Evolutionary conservation across 164 flowering plant species (phyloP), one percentile per base, ranked within the genome.

Genomic region (Vitis labrusca): DNA sequence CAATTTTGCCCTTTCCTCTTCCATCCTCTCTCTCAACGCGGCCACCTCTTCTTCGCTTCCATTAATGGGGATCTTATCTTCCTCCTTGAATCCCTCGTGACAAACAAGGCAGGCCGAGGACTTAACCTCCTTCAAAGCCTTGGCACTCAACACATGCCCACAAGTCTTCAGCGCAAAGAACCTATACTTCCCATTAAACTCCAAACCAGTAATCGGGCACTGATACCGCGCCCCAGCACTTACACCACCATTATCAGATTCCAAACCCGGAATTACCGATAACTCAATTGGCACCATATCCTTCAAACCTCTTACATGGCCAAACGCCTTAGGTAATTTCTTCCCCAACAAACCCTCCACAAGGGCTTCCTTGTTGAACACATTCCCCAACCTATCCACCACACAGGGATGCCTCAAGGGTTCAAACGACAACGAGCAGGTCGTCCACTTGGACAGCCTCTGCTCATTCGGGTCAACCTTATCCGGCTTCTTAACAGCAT

Each of bases 61-160:
- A 81, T 95, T 93, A 29, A 95, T 86, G 77, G 82, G 88, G 73
- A 93, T 86, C 86, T 85, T 93, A 79, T 91, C 97, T 13, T n/a
- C 48, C n/a, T 95, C 98, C 2, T 55, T 48, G 60, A 79, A 90
- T 75, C 72, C 96, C 70, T 62, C 47, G 63, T 91, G 94, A 67
- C 99, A 95, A 50, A 93, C 93, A 71, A 91, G 75, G 72, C 99
- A 93, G 1, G 82, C 63, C 0, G 91, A 81, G 0, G 88, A 85
- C 63, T 91, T 91, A 12, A 95, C 93, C 81, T 93, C 98, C 81
- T 92, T 95, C 82, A 95, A 70, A 0, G 98, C 96, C 78, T 93
- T 95, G 0, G 87, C 89, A 78, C 99, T 95, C 83, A 95, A 61
- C n/a, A 95, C 98, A 86, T 95, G 99, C 65, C 99, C 99, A 71